Percentiles rank a stretch among this genome's conserved stretches.
phyloP scores from a whole-genome alignment of 2,329 filamentous ascomycete species.

The Zalaria obscura region DNA sequence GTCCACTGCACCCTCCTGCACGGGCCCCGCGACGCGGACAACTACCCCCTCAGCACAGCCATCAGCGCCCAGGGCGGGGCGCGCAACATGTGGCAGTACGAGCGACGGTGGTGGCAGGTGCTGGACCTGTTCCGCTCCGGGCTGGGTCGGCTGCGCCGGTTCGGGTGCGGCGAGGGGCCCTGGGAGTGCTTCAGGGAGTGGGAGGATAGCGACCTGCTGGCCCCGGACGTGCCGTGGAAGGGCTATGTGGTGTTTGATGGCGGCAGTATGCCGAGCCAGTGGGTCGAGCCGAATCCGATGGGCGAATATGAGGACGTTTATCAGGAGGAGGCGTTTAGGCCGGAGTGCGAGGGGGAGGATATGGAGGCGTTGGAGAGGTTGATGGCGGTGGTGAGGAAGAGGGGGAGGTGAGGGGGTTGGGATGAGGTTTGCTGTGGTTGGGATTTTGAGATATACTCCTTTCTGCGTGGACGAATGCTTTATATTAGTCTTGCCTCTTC shows the following conservation, averaged over 20 bases:
- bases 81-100: background rate
- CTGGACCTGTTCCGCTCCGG: background rate
- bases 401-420: background rate
- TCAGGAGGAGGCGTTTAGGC: background rate
- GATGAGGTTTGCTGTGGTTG: too few relatives aligned
- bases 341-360: background rate
- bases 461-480: too few relatives aligned
- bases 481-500: too few relatives aligned
- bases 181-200: background rate
- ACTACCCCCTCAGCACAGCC: constrained; percentile 1
- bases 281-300: background rate
- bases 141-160: background rate
- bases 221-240: background rate
- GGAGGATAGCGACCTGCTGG: background rate
- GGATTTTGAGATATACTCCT: too few relatives aligned
- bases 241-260: constrained; percentile 3
- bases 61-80: too few relatives aligned
- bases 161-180: constrained; percentile 1
- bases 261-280: background rate
- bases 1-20: constrained; percentile 1
- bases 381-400: constrained; percentile 1
- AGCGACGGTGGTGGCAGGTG: background rate
- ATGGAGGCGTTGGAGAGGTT: background rate
- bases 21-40: constrained; percentile 1
- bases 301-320: background rate